A percentile compares a stretch with the other conserved stretches of the same genome.
Evolutionary conservation across 371 early-diverging fungal genomes (phyloP).

Genomic region (Syncephalastrum sp.): DNA sequence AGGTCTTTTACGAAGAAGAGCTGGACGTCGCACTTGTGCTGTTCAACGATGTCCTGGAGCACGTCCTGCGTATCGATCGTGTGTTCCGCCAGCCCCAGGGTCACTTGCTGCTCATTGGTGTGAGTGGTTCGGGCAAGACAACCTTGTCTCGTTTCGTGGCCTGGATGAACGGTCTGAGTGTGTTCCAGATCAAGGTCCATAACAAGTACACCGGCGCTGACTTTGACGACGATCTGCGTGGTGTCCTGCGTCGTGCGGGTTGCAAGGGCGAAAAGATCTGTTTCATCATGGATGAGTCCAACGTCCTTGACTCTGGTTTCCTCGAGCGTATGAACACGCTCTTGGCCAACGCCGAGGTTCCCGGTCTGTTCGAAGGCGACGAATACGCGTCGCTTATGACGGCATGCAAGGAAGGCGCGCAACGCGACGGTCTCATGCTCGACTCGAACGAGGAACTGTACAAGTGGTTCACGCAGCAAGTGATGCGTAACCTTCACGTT

Average conservation of each 20-base stretch:
- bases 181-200: conserved; percentile 96
- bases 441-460: conserved; percentile 95
- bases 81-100: conserved; percentile 98
- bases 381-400: conserved; percentile 95
- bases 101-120: conserved; percentile 96
- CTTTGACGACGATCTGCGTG: conserved; percentile 96
- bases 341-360: conserved; percentile 97
- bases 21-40: conserved; percentile 94
- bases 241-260: conserved; percentile 89
- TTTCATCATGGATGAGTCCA: conserved; percentile 98
- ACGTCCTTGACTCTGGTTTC: conserved; percentile 95
- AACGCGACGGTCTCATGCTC: conserved; percentile 90
- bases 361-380: conserved; percentile 98
- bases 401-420: conserved; percentile 93
- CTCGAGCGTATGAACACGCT: conserved; percentile 99
- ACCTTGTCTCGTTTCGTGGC: conserved; percentile 97
- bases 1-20: conserved; percentile 99
- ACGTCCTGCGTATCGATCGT: conserved; percentile 97
- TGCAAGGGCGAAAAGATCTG: conserved; percentile 98
- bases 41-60: conserved; percentile 97
- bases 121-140: conserved; percentile 96
- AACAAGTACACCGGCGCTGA: conserved; percentile 94
- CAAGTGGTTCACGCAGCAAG: conserved; percentile 97
- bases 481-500: conserved; percentile 95
- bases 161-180: conserved; percentile 98